These are phyloP conservation scores for Cephaloascus fragrans DNA, from an alignment of 805 yeast species.

Conservation along the genomic window DNA sequence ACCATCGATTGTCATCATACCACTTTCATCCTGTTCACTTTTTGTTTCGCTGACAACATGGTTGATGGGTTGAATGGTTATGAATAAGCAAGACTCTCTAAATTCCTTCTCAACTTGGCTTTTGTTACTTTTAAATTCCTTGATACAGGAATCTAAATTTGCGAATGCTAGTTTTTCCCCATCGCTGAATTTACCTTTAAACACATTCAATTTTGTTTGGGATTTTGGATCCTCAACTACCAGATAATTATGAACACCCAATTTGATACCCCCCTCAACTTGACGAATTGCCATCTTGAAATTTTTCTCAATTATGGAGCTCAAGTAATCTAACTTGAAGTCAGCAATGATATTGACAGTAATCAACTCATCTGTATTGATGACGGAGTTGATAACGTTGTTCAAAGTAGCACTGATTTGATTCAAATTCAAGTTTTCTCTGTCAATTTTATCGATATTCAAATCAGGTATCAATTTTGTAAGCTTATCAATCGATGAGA, in stretches of 20 bases:
- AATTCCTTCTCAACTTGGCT: slow-evolving; percentile 15
- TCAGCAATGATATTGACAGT: slow-evolving; percentile 62
- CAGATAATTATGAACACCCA: slow-evolving; percentile 43
- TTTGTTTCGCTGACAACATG: not conserved
- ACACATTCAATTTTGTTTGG: slow-evolving; percentile 50
- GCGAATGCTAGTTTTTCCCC: slow-evolving; percentile 88
- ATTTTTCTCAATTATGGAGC: slow-evolving; percentile 36
- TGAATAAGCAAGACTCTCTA: slow-evolving; percentile 48
- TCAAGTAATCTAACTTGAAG: slow-evolving; percentile 42
- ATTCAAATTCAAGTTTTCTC: slow-evolving; percentile 20
- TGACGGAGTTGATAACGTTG: slow-evolving; percentile 26
- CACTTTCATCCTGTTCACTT: slow-evolving; percentile 12
- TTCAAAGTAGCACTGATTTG: slow-evolving; percentile 2
- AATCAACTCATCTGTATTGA: slow-evolving; percentile 41
- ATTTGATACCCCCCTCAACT: slow-evolving; percentile 69
- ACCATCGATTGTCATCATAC: slow-evolving; percentile 31
- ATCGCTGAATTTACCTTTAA: slow-evolving; percentile 67
- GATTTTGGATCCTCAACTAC: slow-evolving; percentile 16
- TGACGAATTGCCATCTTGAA: slow-evolving; percentile 60
- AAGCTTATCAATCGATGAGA: slow-evolving; percentile 23
- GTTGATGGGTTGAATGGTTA: slow-evolving; percentile 57
- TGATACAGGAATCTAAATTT: slow-evolving; percentile 68
- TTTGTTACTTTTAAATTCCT: slow-evolving; percentile 25
- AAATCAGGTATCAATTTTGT: slow-evolving; percentile 24
- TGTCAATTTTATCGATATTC: slow-evolving; percentile 11